Percentiles rank a stretch among this genome's conserved stretches.
Conservation (phyloP, 176 grass and related monocot genomes). For the Stipa capillata region DNA sequence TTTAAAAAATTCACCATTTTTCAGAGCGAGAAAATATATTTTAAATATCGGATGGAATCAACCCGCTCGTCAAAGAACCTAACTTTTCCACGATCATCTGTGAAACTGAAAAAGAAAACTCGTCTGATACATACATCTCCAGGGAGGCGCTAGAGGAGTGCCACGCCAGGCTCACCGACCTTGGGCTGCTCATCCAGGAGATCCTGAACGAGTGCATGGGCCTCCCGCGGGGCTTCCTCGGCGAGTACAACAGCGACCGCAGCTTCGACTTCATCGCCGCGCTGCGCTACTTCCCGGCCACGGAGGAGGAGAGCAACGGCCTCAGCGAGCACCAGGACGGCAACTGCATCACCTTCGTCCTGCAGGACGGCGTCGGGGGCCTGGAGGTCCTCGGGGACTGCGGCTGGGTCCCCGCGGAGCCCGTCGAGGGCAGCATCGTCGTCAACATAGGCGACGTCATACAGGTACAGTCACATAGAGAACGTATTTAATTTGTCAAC, state of each 20-base stretch:
- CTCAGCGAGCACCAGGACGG: constrained; percentile 24
- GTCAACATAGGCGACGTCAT: constrained; percentile 31
- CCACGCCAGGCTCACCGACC: constrained; percentile 11
- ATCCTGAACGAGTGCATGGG: constrained; percentile 66
- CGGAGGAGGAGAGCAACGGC: constrained; percentile 24
- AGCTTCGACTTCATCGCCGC: constrained; percentile 36
- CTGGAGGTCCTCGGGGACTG: constrained; percentile 37
- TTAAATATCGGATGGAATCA: no score
- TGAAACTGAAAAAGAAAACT: background rate
- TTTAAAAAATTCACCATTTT: no score
- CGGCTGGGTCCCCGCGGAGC: constrained; percentile 22
- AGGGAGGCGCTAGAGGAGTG: constrained; percentile 39
- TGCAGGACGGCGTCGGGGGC: constrained; percentile 34
- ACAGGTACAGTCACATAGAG: background rate
- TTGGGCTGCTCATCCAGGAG: constrained; percentile 37
- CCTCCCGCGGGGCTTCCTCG: constrained; percentile 36
- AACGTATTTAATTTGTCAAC: no score
- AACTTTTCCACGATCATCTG: background rate
- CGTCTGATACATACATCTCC: background rate
- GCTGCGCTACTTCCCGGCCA: constrained; percentile 46
- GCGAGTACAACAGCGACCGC: constrained; percentile 34
- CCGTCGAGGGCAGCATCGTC: constrained; percentile 27
- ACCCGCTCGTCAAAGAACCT: background rate
- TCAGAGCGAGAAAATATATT: no score
- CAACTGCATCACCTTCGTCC: constrained; percentile 32